Conservation (phyloP, 1,284 basidiomycete species). For the Sphagnurus paluster region DNA sequence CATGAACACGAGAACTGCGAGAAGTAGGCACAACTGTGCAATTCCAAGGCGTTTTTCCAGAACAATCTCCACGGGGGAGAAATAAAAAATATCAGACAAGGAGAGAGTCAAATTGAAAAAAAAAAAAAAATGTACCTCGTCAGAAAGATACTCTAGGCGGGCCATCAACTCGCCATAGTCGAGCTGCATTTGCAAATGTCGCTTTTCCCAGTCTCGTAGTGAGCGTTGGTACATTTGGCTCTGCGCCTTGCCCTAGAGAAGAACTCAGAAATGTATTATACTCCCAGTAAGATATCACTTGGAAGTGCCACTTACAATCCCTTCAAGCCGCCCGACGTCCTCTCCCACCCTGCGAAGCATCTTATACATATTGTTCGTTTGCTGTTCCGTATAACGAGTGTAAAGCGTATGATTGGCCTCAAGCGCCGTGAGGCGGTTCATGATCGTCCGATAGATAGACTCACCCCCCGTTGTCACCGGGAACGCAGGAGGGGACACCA, state of each 20-base stretch:
- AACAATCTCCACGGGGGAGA: too few relatives aligned
- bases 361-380: constrained; percentile 76
- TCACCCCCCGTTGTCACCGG: constrained; percentile 59
- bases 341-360: constrained; percentile 79
- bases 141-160: constrained; percentile 69
- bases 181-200: constrained; percentile 63
- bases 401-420: constrained; percentile 90
- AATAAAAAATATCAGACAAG: constrained; percentile 5
- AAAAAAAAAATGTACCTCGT: constrained; percentile 55
- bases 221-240: constrained; percentile 65
- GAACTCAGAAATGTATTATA: not conserved
- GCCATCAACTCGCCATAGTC: constrained; percentile 69
- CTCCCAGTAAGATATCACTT: too few relatives aligned
- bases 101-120: not conserved
- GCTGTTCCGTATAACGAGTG: constrained; percentile 89
- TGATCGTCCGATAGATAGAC: constrained; percentile 95
- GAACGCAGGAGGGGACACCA: not conserved
- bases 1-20: constrained; percentile 81
- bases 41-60: constrained; percentile 85
- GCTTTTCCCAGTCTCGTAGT: constrained; percentile 69
- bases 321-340: constrained; percentile 78
- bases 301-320: constrained; percentile 55
- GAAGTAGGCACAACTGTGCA: constrained; percentile 77
- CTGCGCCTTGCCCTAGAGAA: constrained; percentile 67
- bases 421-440: constrained; percentile 85